phyloP scores from a whole-genome alignment of 495 filamentous ascomycete genomes.

The Aspergillus sparsus region DNA sequence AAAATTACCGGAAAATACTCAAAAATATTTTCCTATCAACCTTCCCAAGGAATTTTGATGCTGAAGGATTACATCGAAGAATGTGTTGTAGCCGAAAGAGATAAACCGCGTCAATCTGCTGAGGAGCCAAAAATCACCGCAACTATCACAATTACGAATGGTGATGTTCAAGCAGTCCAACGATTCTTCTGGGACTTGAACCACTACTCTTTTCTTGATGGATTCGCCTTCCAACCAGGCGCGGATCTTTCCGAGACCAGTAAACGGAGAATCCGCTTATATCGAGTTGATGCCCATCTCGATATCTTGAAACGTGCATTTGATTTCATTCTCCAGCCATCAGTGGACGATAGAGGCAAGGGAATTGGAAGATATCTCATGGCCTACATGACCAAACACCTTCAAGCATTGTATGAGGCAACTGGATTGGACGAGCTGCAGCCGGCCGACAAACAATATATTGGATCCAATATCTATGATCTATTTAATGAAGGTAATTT shows the following conservation, averaged over 20 bases:
- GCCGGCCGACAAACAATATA: conserved; percentile 26
- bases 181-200: conserved; percentile 27
- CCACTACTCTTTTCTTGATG: conserved; percentile 16
- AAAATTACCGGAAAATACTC: conserved; percentile 30
- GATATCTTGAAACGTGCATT: conserved; percentile 27
- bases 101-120: conserved; percentile 18
- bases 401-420: conserved; percentile 17
- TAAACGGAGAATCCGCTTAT: conserved; percentile 22
- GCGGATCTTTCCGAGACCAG: not conserved
- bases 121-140: conserved; percentile 27
- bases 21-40: conserved; percentile 19
- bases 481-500: conserved; percentile 24
- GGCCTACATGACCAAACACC: conserved; percentile 20
- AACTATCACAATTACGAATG: conserved; percentile 30
- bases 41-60: conserved; percentile 2
- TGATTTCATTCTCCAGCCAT: conserved; percentile 15
- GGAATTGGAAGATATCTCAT: conserved; percentile 11
- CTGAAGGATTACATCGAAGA: conserved; percentile 20
- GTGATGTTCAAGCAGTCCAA: conserved; percentile 25
- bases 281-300: conserved; percentile 25
- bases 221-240: conserved; percentile 11
- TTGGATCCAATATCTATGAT: conserved; percentile 25
- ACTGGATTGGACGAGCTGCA: conserved; percentile 24
- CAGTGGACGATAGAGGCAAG: conserved; percentile 7
- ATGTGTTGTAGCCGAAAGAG: conserved; percentile 21